Percentiles rank a stretch among this genome's conserved stretches.
These are phyloP conservation scores for Anisodus tanguticus DNA, from an alignment of 257 asterid genomes.

Conservation along the genomic window DNA sequence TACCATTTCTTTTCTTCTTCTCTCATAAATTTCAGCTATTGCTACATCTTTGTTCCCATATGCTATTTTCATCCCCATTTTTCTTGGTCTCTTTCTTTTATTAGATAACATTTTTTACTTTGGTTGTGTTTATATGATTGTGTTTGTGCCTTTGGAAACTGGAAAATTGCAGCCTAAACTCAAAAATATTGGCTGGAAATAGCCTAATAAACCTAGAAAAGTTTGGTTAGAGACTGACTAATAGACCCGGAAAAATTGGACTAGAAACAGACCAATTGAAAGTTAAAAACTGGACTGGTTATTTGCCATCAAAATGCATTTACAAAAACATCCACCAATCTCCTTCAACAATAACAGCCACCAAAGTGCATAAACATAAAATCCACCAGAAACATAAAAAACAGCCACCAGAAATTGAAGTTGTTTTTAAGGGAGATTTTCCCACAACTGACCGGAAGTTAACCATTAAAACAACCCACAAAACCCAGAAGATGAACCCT, in stretches of 20 bases:
- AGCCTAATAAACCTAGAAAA: neutral
- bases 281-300: neutral
- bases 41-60: no score
- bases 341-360: neutral
- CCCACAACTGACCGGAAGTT: neutral
- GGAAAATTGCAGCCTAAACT: neutral
- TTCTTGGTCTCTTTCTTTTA: neutral
- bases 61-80: neutral
- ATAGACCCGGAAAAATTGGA: constrained; percentile 4
- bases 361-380: neutral
- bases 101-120: neutral
- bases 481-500: constrained; percentile 3
- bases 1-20: no score
- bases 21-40: no score
- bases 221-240: neutral
- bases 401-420: neutral
- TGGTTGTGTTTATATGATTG: neutral
- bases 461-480: neutral
- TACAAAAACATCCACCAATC: neutral
- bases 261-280: neutral
- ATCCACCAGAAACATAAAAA: neutral
- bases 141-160: constrained; percentile 1
- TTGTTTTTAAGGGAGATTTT: neutral
- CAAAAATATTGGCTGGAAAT: neutral
- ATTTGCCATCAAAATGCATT: neutral